These are phyloP conservation scores for Trichophyton schoenleinii DNA, from an alignment of 2,329 filamentous ascomycete genomes.

Conservation along the genomic window DNA sequence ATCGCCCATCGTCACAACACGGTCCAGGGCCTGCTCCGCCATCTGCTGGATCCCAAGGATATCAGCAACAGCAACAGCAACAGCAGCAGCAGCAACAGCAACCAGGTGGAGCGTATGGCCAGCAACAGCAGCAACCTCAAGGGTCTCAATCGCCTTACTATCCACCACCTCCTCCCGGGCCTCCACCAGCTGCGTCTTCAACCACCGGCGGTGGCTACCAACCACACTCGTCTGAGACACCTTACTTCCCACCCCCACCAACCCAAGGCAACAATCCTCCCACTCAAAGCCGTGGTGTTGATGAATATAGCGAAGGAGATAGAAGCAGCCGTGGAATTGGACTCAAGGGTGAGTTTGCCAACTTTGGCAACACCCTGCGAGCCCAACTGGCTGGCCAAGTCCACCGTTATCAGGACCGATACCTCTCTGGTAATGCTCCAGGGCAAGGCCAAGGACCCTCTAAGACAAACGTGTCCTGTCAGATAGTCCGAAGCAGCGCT, in stretches of 20 bases:
- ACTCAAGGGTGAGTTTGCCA: constrained; percentile 27
- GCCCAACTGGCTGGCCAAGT: constrained; percentile 32
- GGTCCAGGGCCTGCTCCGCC: neutral
- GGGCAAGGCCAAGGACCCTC: constrained; percentile 15
- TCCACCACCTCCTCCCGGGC: neutral
- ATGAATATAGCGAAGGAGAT: constrained; percentile 24
- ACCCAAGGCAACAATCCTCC: constrained; percentile 23
- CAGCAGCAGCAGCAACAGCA: neutral
- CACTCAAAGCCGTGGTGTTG: constrained; percentile 24
- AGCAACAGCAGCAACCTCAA: constrained; percentile 1
- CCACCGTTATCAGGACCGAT: constrained; percentile 33
- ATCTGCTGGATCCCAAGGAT: neutral
- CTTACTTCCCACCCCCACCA: constrained; percentile 34
- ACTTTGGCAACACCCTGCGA: constrained; percentile 28
- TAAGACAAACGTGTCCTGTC: constrained; percentile 35
- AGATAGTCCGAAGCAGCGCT: constrained; percentile 78
- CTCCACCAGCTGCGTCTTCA: neutral
- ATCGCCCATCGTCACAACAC: neutral
- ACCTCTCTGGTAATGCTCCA: constrained; percentile 13
- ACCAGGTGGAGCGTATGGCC: too few relatives aligned
- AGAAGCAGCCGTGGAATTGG: constrained; percentile 22
- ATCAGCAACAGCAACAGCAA: neutral
- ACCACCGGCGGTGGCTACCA: constrained; percentile 4
- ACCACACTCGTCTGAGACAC: constrained; percentile 11
- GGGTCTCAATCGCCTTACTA: constrained; percentile 1